Evolutionary conservation across 2,329 filamentous ascomycete species (phyloP).

Genomic region (Aspergillus thermomutatus): DNA sequence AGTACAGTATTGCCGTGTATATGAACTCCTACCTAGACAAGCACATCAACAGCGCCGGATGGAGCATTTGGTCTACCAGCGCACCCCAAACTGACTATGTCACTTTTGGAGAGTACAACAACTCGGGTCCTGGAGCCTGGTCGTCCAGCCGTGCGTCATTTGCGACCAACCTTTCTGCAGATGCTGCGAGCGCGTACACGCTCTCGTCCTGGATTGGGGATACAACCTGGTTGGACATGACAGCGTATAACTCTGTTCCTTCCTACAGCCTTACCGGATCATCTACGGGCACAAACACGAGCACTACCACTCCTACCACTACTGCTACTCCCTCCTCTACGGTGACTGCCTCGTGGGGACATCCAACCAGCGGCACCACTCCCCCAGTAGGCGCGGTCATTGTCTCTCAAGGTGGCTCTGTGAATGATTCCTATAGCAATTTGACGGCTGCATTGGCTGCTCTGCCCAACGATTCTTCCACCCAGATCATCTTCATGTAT

Average conservation of each 20-base stretch:
- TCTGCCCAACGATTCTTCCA: conserved; percentile 29
- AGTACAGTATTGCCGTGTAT: conserved; percentile 32
- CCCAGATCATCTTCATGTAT: conserved; percentile 38
- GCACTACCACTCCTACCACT: conserved; percentile 13
- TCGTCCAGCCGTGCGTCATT: conserved; percentile 31
- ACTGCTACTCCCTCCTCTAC: not conserved
- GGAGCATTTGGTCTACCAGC: conserved; percentile 31
- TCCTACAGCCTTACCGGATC: conserved; percentile 29
- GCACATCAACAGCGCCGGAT: conserved; percentile 31
- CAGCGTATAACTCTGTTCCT: conserved; percentile 37
- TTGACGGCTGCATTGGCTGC: conserved; percentile 35
- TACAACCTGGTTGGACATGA: conserved; percentile 43
- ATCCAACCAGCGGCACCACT: conserved; percentile 41
- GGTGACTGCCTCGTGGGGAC: conserved; percentile 20
- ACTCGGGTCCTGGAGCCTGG: conserved; percentile 33
- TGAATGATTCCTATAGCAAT: conserved; percentile 30
- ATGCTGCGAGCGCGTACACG: conserved; percentile 34
- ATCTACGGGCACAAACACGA: not conserved
- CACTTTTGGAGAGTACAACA: conserved; percentile 34
- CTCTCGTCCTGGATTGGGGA: conserved; percentile 39
- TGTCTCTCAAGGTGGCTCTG: conserved; percentile 35
- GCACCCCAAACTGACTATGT: conserved; percentile 33
- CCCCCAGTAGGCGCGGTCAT: conserved; percentile 43
- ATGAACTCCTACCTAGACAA: conserved; percentile 35
- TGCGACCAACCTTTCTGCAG: conserved; percentile 33